Percentiles rank a stretch among this genome's conserved stretches.
Evolutionary conservation across 1,284 basidiomycete genomes (phyloP).

Genomic region (Veloboletus limbatus): DNA sequence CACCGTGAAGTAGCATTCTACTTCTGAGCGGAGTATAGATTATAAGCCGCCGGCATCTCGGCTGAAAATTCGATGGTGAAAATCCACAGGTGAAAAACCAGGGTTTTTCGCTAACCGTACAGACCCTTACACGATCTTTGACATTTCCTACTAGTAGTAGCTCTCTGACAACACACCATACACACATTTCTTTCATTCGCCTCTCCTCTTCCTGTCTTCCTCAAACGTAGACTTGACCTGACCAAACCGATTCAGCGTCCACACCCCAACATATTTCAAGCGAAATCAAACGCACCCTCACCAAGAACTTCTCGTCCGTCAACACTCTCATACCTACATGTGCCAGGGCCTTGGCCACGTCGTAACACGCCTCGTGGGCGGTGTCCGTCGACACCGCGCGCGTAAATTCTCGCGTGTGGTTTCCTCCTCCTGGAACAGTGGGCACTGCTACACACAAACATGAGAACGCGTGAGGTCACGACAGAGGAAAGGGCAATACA

Average conservation of each 20-base stretch:
- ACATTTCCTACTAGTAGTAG: no score
- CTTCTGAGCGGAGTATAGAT: no score
- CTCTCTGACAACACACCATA: no score
- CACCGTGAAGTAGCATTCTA: no score
- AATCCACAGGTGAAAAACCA: no score
- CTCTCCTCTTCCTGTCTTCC: slow-evolving; percentile 11
- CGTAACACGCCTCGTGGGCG: slow-evolving; percentile 56
- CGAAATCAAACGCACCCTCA: slow-evolving; percentile 13
- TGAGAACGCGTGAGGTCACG: background rate
- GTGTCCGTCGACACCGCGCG: slow-evolving; percentile 49
- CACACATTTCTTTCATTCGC: background rate
- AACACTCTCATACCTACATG: slow-evolving; percentile 54
- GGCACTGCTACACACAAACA: slow-evolving; percentile 43
- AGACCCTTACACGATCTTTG: no score
- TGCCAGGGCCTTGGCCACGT: slow-evolving; percentile 57
- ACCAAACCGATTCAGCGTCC: background rate
- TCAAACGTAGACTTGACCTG: slow-evolving; percentile 21
- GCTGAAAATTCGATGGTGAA: no score
- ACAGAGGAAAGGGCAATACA: slow-evolving; percentile 26
- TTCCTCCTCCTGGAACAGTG: slow-evolving; percentile 54
- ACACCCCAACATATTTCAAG: background rate
- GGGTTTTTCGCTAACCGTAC: no score
- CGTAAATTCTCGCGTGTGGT: slow-evolving; percentile 61
- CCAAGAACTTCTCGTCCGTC: slow-evolving; percentile 44
- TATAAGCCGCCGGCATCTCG: no score